These are phyloP conservation scores for Raffaelea albimanens DNA, from an alignment of 2,329 filamentous ascomycete genomes.

Conservation along the genomic window DNA sequence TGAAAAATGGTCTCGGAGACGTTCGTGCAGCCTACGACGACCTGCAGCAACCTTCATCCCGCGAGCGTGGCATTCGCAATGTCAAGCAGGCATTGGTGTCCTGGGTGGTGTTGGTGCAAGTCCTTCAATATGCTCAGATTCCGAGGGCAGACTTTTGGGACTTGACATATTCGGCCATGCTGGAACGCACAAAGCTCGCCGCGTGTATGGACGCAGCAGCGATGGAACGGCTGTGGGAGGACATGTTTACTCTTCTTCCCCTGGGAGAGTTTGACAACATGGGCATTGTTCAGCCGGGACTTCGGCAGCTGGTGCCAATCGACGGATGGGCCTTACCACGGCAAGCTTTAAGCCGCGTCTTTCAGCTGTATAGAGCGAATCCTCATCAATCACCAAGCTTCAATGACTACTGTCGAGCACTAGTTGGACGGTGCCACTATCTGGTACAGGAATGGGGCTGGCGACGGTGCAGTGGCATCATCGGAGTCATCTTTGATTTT, in stretches of 20 bases:
- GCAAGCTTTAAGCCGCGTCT: conserved; percentile 45
- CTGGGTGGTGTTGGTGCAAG: conserved; percentile 50
- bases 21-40: conserved; percentile 37
- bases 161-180: conserved; percentile 35
- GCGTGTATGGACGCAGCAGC: conserved; percentile 31
- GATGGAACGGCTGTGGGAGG: conserved; percentile 49
- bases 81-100: conserved; percentile 36
- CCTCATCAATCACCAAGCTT: conserved; percentile 48
- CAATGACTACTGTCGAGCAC: conserved; percentile 54
- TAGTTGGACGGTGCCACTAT: conserved; percentile 52
- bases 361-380: conserved; percentile 48
- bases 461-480: conserved; percentile 45
- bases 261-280: conserved; percentile 48
- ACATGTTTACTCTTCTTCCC: conserved; percentile 51
- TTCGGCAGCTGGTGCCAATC: conserved; percentile 25
- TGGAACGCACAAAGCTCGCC: conserved; percentile 20
- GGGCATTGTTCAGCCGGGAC: conserved; percentile 36
- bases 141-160: conserved; percentile 53
- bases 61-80: conserved; percentile 42
- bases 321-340: conserved; percentile 56
- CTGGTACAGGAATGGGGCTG: conserved; percentile 58
- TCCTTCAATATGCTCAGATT: conserved; percentile 39
- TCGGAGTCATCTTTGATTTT: conserved; percentile 58
- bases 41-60: conserved; percentile 32
- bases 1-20: conserved; percentile 30